phyloP scores from a whole-genome alignment of 768 basidiomycete genomes.

The Saitozyma podzolica region DNA sequence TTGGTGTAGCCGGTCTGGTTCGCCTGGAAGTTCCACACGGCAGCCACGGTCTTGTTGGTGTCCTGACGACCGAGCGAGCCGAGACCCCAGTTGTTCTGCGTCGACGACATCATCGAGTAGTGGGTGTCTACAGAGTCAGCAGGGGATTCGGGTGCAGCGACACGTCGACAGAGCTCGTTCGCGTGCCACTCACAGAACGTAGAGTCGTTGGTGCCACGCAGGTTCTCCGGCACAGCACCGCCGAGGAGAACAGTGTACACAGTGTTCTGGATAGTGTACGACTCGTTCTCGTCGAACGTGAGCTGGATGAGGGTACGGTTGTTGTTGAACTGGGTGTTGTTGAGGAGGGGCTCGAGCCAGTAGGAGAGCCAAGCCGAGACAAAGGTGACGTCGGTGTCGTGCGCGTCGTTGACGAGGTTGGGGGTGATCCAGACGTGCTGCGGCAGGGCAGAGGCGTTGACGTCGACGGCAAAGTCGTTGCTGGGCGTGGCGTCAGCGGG shows the following conservation, averaged over 20 bases:
- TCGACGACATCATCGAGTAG: constrained; percentile 4
- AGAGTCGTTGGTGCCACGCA: constrained; percentile 15
- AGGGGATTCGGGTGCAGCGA: too few species aligned
- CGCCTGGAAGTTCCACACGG: neutral
- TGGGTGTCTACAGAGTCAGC: neutral
- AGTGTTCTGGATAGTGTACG: constrained; percentile 53
- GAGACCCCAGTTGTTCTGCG: constrained; percentile 5
- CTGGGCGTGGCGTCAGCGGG: too few species aligned
- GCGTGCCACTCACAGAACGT: neutral
- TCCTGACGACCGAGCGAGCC: neutral
- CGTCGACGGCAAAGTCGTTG: constrained; percentile 64
- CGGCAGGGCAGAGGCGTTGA: constrained; percentile 58
- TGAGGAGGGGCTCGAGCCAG: constrained; percentile 61
- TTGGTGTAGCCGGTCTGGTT: constrained; percentile 3
- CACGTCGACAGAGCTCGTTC: too few species aligned
- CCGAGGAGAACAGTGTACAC: constrained; percentile 50
- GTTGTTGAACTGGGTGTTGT: constrained; percentile 60
- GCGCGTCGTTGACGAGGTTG: constrained; percentile 64
- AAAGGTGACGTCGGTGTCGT: constrained; percentile 63
- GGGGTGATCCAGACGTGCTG: constrained; percentile 68
- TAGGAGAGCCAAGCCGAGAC: constrained; percentile 57
- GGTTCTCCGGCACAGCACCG: constrained; percentile 19
- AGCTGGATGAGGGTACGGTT: constrained; percentile 60
- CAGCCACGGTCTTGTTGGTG: constrained; percentile 2
- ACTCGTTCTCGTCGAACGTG: constrained; percentile 65